Conservation (phyloP, 2,329 filamentous ascomycete genomes). For the Byssoonygena ceratinophila region DNA sequence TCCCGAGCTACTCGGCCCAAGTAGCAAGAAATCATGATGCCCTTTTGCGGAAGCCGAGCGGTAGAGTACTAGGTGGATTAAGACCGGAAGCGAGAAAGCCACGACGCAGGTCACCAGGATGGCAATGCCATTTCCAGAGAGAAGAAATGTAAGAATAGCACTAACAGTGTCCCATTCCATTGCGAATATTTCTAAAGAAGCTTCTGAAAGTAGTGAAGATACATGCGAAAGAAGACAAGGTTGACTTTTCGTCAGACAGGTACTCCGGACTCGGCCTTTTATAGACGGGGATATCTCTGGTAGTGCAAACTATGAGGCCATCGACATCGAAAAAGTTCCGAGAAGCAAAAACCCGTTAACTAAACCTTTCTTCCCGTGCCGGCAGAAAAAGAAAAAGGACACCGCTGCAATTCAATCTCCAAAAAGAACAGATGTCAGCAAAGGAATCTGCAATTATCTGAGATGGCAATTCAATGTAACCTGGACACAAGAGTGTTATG, state of each 20-base stretch:
- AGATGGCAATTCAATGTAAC: too few relatives aligned
- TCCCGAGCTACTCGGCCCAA: constrained; percentile 71
- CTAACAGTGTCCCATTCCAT: constrained; percentile 29
- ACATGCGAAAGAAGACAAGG: not conserved
- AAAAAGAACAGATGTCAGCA: too few relatives aligned
- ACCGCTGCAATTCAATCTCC: not conserved
- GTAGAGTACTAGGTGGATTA: constrained; percentile 67
- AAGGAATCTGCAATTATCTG: too few relatives aligned
- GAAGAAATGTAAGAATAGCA: constrained; percentile 33
- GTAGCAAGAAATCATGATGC: constrained; percentile 61
- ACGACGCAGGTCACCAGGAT: constrained; percentile 60
- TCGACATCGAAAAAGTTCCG: not conserved
- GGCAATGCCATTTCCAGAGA: constrained; percentile 34
- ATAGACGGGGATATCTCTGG: not conserved
- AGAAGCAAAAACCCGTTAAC: not conserved
- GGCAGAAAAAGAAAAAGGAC: not conserved
- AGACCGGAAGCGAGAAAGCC: constrained; percentile 60
- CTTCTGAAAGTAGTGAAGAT: constrained; percentile 9
- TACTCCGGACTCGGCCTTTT: constrained; percentile 3
- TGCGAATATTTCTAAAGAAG: not conserved
- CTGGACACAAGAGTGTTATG: too few relatives aligned
- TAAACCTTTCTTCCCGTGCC: not conserved
- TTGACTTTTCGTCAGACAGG: not conserved
- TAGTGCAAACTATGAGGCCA: constrained; percentile 4
- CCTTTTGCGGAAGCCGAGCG: constrained; percentile 52